Conservation (phyloP, 2,329 filamentous ascomycete species). For the Epichloe hybrida region DNA sequence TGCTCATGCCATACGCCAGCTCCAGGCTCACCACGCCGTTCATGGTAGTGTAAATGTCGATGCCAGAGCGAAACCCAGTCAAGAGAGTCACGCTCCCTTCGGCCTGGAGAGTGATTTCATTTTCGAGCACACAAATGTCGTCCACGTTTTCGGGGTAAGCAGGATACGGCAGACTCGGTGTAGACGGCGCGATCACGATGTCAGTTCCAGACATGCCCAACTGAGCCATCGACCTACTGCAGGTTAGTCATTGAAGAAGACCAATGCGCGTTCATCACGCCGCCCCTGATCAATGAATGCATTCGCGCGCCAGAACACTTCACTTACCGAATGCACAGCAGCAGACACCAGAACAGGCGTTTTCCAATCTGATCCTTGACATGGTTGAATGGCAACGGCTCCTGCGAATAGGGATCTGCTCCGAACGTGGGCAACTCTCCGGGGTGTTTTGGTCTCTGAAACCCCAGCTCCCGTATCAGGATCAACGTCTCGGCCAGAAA, state of each 20-base stretch:
- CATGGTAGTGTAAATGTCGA: slow-evolving; percentile 69
- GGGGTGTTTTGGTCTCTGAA: slow-evolving; percentile 40
- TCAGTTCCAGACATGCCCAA: slow-evolving; percentile 59
- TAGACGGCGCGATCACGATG: slow-evolving; percentile 62
- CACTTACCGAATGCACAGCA: slow-evolving; percentile 53
- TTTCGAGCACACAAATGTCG: slow-evolving; percentile 63
- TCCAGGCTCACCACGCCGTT: slow-evolving; percentile 68
- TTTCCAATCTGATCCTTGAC: slow-evolving; percentile 62
- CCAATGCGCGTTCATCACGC: background rate
- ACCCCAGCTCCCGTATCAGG: slow-evolving; percentile 53
- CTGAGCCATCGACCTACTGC: slow-evolving; percentile 57
- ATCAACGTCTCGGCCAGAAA: slow-evolving; percentile 62
- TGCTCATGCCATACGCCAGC: slow-evolving; percentile 66
- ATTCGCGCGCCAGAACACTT: background rate
- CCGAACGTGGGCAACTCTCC: slow-evolving; percentile 27
- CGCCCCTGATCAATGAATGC: background rate
- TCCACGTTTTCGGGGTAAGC: slow-evolving; percentile 71
- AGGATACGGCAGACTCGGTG: slow-evolving; percentile 62
- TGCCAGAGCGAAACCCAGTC: slow-evolving; percentile 68
- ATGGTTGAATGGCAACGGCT: slow-evolving; percentile 45
- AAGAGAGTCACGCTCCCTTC: slow-evolving; percentile 54
- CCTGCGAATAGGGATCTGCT: slow-evolving; percentile 23
- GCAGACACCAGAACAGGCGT: slow-evolving; percentile 73
- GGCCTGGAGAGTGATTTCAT: slow-evolving; percentile 58
- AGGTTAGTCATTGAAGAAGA: background rate